These are phyloP conservation scores for Tephrocybe sp. DNA, from an alignment of 768 basidiomycete genomes.

Conservation along the genomic window DNA sequence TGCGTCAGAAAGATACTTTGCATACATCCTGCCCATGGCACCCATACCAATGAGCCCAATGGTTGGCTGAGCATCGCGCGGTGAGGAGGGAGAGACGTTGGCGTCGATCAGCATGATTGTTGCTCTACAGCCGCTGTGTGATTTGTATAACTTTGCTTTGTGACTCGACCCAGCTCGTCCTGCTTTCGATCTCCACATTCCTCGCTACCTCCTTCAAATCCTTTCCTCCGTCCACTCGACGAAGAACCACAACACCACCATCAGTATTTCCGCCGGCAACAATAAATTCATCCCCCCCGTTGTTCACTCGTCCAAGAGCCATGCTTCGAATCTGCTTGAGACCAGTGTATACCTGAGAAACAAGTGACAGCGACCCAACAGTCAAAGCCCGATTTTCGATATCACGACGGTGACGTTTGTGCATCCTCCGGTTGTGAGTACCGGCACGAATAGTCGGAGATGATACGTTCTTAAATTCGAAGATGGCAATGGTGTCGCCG, in stretches of 20 bases:
- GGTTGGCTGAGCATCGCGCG: slow-evolving; percentile 52
- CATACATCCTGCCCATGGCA: slow-evolving; percentile 96
- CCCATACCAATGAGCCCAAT: slow-evolving; percentile 98
- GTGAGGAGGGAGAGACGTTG: slow-evolving; percentile 31
- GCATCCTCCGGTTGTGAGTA: slow-evolving; percentile 19
- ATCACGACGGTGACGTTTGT: neutral
- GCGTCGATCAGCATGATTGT: slow-evolving; percentile 22
- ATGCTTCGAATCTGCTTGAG: slow-evolving; percentile 56
- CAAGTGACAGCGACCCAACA: slow-evolving; percentile 29
- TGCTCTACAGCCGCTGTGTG: neutral
- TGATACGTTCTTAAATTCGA: slow-evolving; percentile 34
- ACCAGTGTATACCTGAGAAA: slow-evolving; percentile 52
- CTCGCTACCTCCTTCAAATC: slow-evolving; percentile 50
- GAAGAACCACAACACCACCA: slow-evolving; percentile 58
- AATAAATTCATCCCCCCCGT: slow-evolving; percentile 45
- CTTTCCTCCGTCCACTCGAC: slow-evolving; percentile 51
- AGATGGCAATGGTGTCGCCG: slow-evolving; percentile 60
- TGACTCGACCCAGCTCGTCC: slow-evolving; percentile 14
- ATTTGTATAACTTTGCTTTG: slow-evolving; percentile 2
- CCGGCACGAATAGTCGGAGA: neutral
- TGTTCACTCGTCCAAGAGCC: slow-evolving; percentile 40
- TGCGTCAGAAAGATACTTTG: slow-evolving; percentile 65
- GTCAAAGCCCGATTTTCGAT: neutral
- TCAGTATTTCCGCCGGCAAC: slow-evolving; percentile 49
- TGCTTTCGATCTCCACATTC: slow-evolving; percentile 41